Evolutionary conservation across 768 basidiomycete species (phyloP), one percentile per base, ranked within the genome.

Genomic region (Tricholoma hemisulphureum): DNA sequence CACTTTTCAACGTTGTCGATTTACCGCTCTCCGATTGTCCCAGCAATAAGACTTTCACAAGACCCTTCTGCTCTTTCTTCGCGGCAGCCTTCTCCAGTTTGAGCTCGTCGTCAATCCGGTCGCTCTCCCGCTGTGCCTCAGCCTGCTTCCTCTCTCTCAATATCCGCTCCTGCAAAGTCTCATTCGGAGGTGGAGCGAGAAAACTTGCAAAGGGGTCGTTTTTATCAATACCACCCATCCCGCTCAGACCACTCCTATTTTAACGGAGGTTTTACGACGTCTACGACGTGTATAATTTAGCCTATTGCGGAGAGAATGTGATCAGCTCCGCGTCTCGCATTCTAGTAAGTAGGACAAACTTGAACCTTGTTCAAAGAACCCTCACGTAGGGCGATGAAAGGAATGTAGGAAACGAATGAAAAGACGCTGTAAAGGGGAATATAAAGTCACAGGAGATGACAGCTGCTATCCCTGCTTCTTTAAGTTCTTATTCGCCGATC

Each of bases 21-120:
- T 86, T 86, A 39, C 83, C 84, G 28, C 83, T 84, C 69, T 86
- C 85, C n/a, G 77, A 76, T 60, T 85, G 84, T 4, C 85, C 86
- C 2, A 86, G 74, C 4, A 87, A 55, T 3, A 87, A 67, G 5
- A 87, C 75, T 60, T 80, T 78, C 26, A 85, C 77, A 21, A 78
- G 65, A 29, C 71, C 65, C 6, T 28, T 16, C 62, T 76, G 77
- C 32, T 63, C 70, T 68, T 76, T 76, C 70, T 82, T 83, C 63
- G 78, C 61, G 4, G 70, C 73, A 3, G 55, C 73, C 57, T 62
- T 74, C 62, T 85, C 82, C 13, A 60, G 69, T 57, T 77, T 79
- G 45, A 86, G 68, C 56, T 81, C 75, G 10, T 84, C 82, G 67
- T 88, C 85, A 55, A 88, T 87, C 58, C 58, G 53, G 50, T 84